Conservation (phyloP, 2,329 filamentous ascomycete species). For the Pseudogymnoascus sp. region DNA sequence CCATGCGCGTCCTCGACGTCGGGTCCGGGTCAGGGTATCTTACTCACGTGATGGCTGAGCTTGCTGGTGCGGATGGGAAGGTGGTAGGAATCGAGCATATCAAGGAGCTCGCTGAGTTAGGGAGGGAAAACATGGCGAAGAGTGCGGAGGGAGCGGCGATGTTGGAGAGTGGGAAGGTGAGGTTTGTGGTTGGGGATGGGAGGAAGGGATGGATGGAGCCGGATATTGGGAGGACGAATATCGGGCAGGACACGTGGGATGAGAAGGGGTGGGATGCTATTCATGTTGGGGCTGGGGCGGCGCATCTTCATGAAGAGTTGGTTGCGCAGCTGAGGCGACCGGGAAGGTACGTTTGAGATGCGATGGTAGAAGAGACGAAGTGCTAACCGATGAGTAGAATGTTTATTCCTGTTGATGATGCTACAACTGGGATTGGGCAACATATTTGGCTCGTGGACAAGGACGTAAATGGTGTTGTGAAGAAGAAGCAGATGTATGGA, state of each 20-base stretch:
- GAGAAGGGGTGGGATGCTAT: constrained; percentile 76
- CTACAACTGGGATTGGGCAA: constrained; percentile 40
- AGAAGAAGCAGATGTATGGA: constrained; percentile 53
- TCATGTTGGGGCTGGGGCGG: constrained; percentile 84
- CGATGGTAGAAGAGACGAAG: background rate
- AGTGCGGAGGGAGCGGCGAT: constrained; percentile 48
- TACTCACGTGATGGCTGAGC: constrained; percentile 75
- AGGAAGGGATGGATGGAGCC: constrained; percentile 51
- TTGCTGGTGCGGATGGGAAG: constrained; percentile 22
- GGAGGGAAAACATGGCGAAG: constrained; percentile 57
- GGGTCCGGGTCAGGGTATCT: constrained; percentile 75
- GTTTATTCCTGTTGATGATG: constrained; percentile 67
- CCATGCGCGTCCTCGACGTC: constrained; percentile 56
- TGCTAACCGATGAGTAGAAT: constrained; percentile 36
- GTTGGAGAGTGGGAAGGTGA: constrained; percentile 54
- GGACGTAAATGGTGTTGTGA: constrained; percentile 52
- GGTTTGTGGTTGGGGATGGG: constrained; percentile 69
- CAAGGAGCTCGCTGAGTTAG: constrained; percentile 49
- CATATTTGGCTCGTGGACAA: constrained; percentile 70
- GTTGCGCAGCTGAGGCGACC: constrained; percentile 70
- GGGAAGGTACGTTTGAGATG: constrained; percentile 43
- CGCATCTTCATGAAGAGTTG: constrained; percentile 60
- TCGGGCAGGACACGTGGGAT: constrained; percentile 33
- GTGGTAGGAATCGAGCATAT: constrained; percentile 75
- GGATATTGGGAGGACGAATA: constrained; percentile 24